phyloP scores from a whole-genome alignment of 176 grass and related monocot species.

The Eremochloa ophiuroides region DNA sequence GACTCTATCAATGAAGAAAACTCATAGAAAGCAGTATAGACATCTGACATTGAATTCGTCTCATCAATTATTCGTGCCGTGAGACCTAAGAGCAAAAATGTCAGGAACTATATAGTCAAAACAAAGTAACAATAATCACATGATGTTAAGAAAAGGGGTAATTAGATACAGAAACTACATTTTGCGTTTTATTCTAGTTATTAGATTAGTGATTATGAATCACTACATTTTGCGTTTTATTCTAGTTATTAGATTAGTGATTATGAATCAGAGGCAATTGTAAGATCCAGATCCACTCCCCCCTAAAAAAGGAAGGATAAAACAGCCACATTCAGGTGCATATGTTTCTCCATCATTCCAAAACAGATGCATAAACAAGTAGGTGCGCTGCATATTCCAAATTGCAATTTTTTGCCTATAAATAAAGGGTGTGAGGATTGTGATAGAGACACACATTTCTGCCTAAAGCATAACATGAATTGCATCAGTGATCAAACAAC shows the following conservation, averaged over 20 bases:
- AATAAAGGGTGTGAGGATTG: background rate
- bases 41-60: slow-evolving; percentile 71
- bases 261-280: background rate
- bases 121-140: too few species aligned
- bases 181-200: too few species aligned
- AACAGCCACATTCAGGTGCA: background rate
- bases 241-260: too few species aligned
- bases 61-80: slow-evolving; percentile 74
- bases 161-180: background rate
- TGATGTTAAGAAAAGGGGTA: background rate
- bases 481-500: background rate
- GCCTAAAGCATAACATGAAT: background rate
- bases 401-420: background rate
- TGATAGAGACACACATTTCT: background rate
- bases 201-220: background rate
- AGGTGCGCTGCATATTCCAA: background rate
- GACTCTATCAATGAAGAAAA: slow-evolving; percentile 74
- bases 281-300: background rate
- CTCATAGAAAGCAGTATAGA: slow-evolving; percentile 77
- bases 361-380: background rate
- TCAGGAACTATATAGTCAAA: slow-evolving; percentile 9
- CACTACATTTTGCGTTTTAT: background rate
- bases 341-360: background rate
- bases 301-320: background rate
- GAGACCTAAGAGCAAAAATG: slow-evolving; percentile 45